Evolutionary conservation across 2,329 filamentous ascomycete species (phyloP), one percentile per base, ranked within the genome.

Genomic region (Balansia obtecta): DNA sequence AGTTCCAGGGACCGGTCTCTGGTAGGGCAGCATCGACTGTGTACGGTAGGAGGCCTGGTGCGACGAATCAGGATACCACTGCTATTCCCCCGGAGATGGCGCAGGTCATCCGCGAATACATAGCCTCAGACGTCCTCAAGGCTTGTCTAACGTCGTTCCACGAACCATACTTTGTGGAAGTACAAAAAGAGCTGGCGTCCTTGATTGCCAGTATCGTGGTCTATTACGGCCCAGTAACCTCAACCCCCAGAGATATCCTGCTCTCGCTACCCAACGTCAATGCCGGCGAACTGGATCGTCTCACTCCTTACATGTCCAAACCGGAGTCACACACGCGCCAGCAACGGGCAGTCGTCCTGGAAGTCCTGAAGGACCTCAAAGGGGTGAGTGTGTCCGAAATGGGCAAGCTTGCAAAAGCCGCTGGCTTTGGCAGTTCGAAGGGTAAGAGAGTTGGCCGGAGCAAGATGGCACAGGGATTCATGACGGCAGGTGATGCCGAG

Each of bases 81-180:
- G 71, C 71, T 8, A 74, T 80, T 2, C 69, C 76, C 0, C 61
- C 69, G 0, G 69, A 73, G 30, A 80, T 82, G 13, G 75, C 81
- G 1, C 69, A 75, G 8, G 85, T 76, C 8, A 86, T 97, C 54
- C 83, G 90, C 48, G 88, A 95, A 61, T 98, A 90, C 66, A 90
- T 97, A 61, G 88, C 83, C 48, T 82, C 82, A 5, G 86, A 95
- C 57, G 88, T 97, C 2, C 77, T 98, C 46, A 88, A 90, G 69
- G 88, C 89, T 0, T 91, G 86, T 60, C 87, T 96, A 63, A 87
- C 84, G 1, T 94, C 87, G 2, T 80, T 98, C 47, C 87, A 97
- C 67, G 93, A 98, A 57, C 84, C 88, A 0, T 96, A 97, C 66
- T 98, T 97, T 66, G 90, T 96, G 34, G 93, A 98, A 58, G 80